Base-by-base conservation (phyloP, 306 rosid genomes). In the Vigna trinervia region DNA sequence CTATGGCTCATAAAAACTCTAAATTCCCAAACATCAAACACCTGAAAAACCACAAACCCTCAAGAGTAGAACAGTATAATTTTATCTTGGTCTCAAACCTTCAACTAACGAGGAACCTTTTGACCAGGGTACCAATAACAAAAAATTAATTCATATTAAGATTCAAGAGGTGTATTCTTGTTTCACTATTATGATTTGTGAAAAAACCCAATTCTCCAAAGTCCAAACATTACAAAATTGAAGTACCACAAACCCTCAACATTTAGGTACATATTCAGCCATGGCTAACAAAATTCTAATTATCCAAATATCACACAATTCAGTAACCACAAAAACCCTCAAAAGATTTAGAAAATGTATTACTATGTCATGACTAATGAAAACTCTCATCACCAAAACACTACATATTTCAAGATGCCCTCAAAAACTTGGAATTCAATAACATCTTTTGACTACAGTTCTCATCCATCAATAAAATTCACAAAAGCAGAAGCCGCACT, bases 401-500 rank as follows among this genome's bases (percentile, higher is more conserved):
- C 1, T 46, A 34, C 74, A 74, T 13, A 47, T 53, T 61, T 47
- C 17, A 26, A 36, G 36, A 60, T 14, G 1, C 5, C 50, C 9
- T 12, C 15, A 12, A 45, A 46, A 71, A 48, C 54, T 30, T 47
- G 23, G 38, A 48, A 45, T 41, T 67, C 71, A 62, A 62, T 62
- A 11, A 5, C 4, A 22, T 9, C 9, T 7, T 5, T 41, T 38
- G 12, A 11, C 59, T 10, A 12, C 12, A 76, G 19, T 45, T 56
- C 8, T 8, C 2, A 48, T 8, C 43, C 69, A 28, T 53, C 5
- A 58, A 48, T 32, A 45, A 46, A 28, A 19, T 6, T 61, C 74
- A 22, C 50, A 0, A 14, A 62, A 67, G 52, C 64, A 47, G 8
- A 81, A 80, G 58, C 38, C 0, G 28, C 7, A 60, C 3, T 20